Conservation (phyloP, 2,329 filamentous ascomycete species). For the Myriosclerotinia scirpicola region DNA sequence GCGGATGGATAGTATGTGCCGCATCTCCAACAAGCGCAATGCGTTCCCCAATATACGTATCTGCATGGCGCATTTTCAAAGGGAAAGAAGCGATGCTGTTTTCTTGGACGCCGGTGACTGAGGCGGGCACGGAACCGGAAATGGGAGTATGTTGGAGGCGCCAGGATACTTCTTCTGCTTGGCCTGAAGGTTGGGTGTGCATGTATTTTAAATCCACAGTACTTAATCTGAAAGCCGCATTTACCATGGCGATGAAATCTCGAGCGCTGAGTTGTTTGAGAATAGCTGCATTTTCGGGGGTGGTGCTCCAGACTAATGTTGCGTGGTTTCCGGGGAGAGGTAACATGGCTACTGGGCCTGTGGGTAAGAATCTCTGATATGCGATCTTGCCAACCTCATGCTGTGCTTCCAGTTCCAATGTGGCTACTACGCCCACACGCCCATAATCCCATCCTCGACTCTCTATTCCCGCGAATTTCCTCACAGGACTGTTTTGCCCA, state of each 20-base stretch:
- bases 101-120: constrained; percentile 69
- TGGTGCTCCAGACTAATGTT: constrained; percentile 93
- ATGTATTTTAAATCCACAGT: constrained; percentile 81
- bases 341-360: constrained; percentile 86
- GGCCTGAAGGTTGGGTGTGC: constrained; percentile 60
- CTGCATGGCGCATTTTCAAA: constrained; percentile 86
- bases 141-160: constrained; percentile 65
- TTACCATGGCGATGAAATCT: constrained; percentile 85
- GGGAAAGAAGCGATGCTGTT: constrained; percentile 87
- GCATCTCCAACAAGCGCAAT: constrained; percentile 91
- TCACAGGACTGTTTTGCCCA: constrained; percentile 90
- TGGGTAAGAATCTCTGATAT: constrained; percentile 93
- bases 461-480: constrained; percentile 82
- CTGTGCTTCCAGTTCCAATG: constrained; percentile 68
- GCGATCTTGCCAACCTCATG: constrained; percentile 65
- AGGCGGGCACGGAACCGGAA: constrained; percentile 58
- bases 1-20: constrained; percentile 90
- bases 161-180: constrained; percentile 82
- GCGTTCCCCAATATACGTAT: constrained; percentile 88
- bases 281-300: constrained; percentile 71
- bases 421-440: constrained; percentile 88
- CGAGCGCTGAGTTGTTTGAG: constrained; percentile 71
- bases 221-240: constrained; percentile 84
- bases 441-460: constrained; percentile 92
- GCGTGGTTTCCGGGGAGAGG: constrained; percentile 81